Conservation (phyloP, 2,329 filamentous ascomycete species). For the Cladosporium sp. region DNA sequence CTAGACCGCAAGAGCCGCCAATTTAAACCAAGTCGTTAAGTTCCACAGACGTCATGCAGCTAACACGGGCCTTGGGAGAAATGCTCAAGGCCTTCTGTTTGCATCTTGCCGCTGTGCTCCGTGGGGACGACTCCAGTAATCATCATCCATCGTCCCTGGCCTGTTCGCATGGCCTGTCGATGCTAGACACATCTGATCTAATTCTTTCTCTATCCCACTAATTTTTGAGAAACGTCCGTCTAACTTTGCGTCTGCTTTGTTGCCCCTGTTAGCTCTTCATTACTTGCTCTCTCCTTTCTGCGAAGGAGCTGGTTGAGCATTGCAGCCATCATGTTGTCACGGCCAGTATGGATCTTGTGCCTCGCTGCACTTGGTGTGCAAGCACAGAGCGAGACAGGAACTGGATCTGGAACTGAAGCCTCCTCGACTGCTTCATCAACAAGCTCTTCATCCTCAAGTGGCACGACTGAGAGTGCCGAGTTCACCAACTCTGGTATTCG, state of each 20-base stretch:
- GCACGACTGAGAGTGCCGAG: conserved; percentile 14
- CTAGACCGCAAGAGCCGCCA: neutral
- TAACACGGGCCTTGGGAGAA: conserved; percentile 19
- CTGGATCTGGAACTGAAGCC: conserved; percentile 26
- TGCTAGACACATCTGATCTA: conserved; percentile 1
- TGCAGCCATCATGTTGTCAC: conserved; percentile 32
- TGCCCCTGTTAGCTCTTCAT: neutral
- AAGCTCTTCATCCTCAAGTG: conserved; percentile 21
- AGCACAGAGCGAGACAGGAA: conserved; percentile 30
- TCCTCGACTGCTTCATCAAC: conserved; percentile 33
- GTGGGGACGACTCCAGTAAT: neutral
- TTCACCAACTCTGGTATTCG: conserved; percentile 31
- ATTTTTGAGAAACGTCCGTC: neutral
- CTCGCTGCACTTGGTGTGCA: conserved; percentile 39
- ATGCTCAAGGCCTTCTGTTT: neutral
- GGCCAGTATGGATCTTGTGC: conserved; percentile 36
- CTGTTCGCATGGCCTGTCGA: neutral
- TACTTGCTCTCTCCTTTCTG: conserved; percentile 4
- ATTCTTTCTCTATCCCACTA: neutral
- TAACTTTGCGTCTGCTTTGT: neutral
- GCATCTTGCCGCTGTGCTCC: conserved; percentile 7
- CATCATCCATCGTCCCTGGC: conserved; percentile 2
- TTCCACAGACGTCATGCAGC: conserved; percentile 9
- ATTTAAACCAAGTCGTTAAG: neutral
- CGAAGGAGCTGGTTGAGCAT: neutral